phyloP scores from a whole-genome alignment of 2,329 filamentous ascomycete species.

The Colletotrichum euphorbiae region DNA sequence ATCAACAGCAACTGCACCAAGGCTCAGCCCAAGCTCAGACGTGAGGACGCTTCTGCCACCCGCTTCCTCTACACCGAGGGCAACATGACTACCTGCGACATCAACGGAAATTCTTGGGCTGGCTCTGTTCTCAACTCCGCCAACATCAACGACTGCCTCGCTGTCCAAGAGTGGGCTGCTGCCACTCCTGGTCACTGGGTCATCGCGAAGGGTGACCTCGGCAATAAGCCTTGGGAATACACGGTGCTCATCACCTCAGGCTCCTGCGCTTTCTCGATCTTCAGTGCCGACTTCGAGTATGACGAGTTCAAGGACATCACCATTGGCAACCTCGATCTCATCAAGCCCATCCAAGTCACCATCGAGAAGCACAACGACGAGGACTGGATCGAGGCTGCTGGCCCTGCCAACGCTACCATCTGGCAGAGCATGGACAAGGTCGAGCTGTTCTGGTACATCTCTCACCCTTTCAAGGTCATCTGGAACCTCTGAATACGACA shows the following conservation, averaged over 20 bases:
- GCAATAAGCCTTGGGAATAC: neutral
- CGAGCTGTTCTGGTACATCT: neutral
- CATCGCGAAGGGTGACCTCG: conserved; percentile 5
- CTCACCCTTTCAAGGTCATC: neutral
- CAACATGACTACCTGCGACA: neutral
- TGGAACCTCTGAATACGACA: neutral
- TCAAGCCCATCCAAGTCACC: neutral
- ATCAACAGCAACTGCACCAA: neutral
- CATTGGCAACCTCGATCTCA: neutral
- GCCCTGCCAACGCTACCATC: neutral
- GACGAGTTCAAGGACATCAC: neutral
- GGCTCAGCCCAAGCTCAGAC: too few species aligned
- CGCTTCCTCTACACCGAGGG: neutral
- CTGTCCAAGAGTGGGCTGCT: conserved; percentile 12
- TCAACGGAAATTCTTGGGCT: neutral
- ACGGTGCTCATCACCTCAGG: neutral
- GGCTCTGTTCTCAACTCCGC: neutral
- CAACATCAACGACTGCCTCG: neutral
- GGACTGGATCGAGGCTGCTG: neutral
- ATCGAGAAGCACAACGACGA: neutral
- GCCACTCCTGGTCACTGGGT: conserved; percentile 19
- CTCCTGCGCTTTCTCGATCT: neutral
- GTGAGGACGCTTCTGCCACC: neutral
- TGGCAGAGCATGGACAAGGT: neutral
- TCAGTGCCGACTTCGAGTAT: neutral